A percentile compares a stretch with the other conserved stretches of the same genome.
phyloP scores from a whole-genome alignment of 352 stramenopile genomes.

The Globisporangium megalacanthum region DNA sequence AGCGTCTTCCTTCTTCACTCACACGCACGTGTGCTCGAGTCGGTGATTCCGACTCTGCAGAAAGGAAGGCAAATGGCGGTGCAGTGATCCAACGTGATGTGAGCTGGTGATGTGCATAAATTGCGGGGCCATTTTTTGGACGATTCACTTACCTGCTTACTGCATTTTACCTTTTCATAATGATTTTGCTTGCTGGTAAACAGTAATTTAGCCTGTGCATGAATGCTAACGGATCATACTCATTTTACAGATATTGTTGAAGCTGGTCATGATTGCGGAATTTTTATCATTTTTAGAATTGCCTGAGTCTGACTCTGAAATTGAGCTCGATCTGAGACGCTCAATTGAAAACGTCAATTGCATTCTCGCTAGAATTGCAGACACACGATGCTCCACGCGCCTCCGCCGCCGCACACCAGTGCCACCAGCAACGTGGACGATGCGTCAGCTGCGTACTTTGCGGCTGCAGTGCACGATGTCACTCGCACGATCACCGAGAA shows the following conservation, averaged over 20 bases:
- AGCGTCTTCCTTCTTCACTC: constrained; percentile 4
- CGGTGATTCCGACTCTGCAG: too few relatives aligned
- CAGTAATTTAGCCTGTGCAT: too few relatives aligned
- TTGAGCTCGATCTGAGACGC: background rate
- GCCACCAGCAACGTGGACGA: background rate
- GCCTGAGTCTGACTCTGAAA: background rate
- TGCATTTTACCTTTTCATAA: background rate
- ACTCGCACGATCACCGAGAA: constrained; percentile 67
- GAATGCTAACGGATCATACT: background rate
- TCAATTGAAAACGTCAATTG: too few relatives aligned
- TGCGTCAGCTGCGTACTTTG: constrained; percentile 28
- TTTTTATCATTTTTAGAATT: background rate
- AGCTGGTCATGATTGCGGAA: background rate
- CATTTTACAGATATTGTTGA: background rate
- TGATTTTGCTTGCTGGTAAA: background rate
- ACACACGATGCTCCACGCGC: background rate
- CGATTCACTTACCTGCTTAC: background rate
- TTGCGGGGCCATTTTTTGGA: too few relatives aligned
- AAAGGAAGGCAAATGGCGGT: too few relatives aligned
- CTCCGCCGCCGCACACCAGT: background rate
- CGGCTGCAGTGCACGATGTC: constrained; percentile 49
- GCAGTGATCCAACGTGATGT: too few relatives aligned
- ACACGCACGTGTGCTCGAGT: too few relatives aligned
- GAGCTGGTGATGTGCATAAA: too few relatives aligned
- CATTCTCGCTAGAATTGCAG: background rate